phyloP scores from a whole-genome alignment of 345 rosid genomes.

The Citrus australasica region DNA sequence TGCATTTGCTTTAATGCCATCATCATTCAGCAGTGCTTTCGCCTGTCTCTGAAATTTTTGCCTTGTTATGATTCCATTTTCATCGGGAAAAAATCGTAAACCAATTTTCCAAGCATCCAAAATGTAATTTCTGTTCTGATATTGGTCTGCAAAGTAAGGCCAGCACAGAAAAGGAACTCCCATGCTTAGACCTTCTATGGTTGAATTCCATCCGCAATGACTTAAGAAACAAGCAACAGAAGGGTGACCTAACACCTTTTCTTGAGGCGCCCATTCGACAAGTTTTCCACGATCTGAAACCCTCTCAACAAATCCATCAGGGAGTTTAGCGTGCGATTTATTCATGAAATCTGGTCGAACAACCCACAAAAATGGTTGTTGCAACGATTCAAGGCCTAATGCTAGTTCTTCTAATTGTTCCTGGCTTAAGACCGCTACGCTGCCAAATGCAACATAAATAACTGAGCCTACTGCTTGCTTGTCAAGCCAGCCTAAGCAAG shows the following conservation, averaged over 20 bases:
- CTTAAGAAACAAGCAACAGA: constrained; percentile 28
- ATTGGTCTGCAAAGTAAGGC: constrained; percentile 33
- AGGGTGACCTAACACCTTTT: constrained; percentile 26
- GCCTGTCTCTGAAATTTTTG: constrained; percentile 22
- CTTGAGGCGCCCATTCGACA: constrained; percentile 35
- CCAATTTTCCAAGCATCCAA: constrained; percentile 30
- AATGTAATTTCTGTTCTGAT: constrained; percentile 25
- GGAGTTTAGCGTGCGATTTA: neutral
- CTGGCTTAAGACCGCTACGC: constrained; percentile 13
- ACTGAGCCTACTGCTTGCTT: constrained; percentile 30
- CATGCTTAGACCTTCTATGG: constrained; percentile 24
- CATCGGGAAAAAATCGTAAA: constrained; percentile 7
- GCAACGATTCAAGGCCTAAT: constrained; percentile 22
- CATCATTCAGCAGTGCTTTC: constrained; percentile 3
- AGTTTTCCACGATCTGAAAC: constrained; percentile 11
- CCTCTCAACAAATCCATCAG: constrained; percentile 25
- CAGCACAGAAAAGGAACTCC: constrained; percentile 41
- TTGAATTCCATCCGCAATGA: constrained; percentile 44
- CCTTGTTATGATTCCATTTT: constrained; percentile 28
- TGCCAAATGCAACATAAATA: constrained; percentile 50
- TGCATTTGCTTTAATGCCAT: constrained; percentile 15
- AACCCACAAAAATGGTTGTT: constrained; percentile 32
- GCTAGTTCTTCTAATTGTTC: constrained; percentile 38
- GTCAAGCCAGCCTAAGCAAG: constrained; percentile 43
- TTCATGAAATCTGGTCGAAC: constrained; percentile 17